Conservation (phyloP, 2,329 filamentous ascomycete species). For the Talaromyces sp. region DNA sequence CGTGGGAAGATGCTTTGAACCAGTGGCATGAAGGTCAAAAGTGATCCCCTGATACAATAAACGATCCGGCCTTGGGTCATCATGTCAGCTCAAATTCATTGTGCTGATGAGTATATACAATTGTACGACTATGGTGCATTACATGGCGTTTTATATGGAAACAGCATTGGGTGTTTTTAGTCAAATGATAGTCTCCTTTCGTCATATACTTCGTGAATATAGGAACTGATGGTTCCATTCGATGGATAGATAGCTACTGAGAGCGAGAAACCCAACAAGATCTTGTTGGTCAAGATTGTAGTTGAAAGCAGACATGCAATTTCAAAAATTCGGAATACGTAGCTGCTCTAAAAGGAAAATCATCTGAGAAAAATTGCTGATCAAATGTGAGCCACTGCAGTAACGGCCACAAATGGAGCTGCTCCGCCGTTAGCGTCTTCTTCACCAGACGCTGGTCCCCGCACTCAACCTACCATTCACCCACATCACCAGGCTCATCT, state of each 20-base stretch:
- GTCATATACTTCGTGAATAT: neutral
- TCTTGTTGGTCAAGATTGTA: neutral
- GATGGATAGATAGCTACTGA: neutral
- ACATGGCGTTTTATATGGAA: constrained; percentile 9
- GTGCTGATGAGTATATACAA: constrained; percentile 2
- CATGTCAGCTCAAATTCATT: neutral
- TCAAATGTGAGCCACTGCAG: neutral
- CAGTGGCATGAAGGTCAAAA: constrained; percentile 51
- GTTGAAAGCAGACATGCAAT: neutral
- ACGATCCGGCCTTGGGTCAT: neutral
- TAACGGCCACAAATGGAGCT: neutral
- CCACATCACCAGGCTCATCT: constrained; percentile 22
- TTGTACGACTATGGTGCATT: constrained; percentile 15
- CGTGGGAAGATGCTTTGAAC: constrained; percentile 64
- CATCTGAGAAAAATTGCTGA: neutral
- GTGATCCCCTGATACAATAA: neutral
- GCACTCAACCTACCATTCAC: constrained; percentile 36
- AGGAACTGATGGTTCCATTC: neutral
- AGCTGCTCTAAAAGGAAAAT: no score
- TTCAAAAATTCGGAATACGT: no score
- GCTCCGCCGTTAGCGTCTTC: constrained; percentile 16
- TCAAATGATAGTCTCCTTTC: neutral
- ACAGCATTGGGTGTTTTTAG: constrained; percentile 1
- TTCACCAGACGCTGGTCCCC: constrained; percentile 26
- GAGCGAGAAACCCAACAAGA: no score